Percentiles rank a stretch among this genome's conserved stretches.
phyloP scores from a whole-genome alignment of 1,139 yeast genomes.

The Protomyces inundatus region DNA sequence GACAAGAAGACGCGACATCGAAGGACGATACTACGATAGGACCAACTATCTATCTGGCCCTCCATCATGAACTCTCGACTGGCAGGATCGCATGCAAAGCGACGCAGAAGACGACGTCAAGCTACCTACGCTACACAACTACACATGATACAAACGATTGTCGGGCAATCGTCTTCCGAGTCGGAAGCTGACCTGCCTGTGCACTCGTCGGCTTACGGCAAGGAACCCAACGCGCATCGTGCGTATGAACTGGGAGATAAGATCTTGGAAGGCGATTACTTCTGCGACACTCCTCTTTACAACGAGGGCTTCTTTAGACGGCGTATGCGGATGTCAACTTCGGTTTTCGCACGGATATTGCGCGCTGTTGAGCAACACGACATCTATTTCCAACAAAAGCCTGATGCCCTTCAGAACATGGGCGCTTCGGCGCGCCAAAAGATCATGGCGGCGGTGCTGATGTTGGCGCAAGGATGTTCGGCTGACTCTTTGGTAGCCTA shows the following conservation, averaged over 20 bases:
- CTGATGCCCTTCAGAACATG: not conserved
- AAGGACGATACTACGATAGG: no score
- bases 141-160: no score
- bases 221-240: not conserved
- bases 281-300: not conserved
- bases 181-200: no score
- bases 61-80: no score
- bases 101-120: no score
- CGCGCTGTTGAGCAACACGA: not conserved
- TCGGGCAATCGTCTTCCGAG: no score
- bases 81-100: no score
- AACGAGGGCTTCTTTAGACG: not conserved
- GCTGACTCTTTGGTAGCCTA: not conserved
- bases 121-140: no score
- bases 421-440: not conserved
- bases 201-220: not conserved
- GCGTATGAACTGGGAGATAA: not conserved
- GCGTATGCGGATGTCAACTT: not conserved
- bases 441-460: not conserved
- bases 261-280: not conserved
- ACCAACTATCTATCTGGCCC: no score
- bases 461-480: not conserved
- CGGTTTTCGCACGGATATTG: not conserved
- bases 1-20: no score
- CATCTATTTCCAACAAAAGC: not conserved